phyloP scores from a whole-genome alignment of 2,329 filamentous ascomycete genomes.

The Aspergillus niger region DNA sequence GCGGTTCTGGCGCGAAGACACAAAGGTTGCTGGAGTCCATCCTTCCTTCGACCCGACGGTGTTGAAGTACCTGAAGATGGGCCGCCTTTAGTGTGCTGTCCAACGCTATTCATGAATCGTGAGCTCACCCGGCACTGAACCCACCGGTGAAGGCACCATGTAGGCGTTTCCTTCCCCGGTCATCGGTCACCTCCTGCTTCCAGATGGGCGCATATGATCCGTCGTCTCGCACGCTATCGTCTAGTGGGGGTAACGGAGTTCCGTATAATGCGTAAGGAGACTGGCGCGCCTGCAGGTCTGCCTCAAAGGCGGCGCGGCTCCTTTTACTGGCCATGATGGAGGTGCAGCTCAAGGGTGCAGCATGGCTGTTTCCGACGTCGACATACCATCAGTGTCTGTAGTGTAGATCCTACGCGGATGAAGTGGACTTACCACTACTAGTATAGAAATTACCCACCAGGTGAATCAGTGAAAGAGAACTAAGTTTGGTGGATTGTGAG shows the following conservation, averaged over 20 bases:
- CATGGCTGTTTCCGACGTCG: slow-evolving; percentile 6
- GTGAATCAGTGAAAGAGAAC: not conserved
- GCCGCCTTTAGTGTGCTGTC: slow-evolving; percentile 35
- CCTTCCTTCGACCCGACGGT: slow-evolving; percentile 98
- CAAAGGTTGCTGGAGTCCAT: slow-evolving; percentile 89
- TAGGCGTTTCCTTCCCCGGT: slow-evolving; percentile 82
- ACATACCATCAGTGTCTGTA: not conserved
- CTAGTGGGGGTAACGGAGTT: slow-evolving; percentile 77
- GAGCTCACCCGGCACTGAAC: slow-evolving; percentile 85
- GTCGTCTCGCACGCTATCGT: slow-evolving; percentile 78
- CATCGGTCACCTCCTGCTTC: slow-evolving; percentile 97
- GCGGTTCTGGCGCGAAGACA: slow-evolving; percentile 82
- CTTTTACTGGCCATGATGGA: slow-evolving; percentile 73
- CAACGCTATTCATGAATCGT: slow-evolving; percentile 31
- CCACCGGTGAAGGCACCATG: slow-evolving; percentile 97
- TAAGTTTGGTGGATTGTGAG: not conserved
- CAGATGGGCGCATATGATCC: slow-evolving; percentile 92
- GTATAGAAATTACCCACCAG: not conserved
- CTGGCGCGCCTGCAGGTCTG: slow-evolving; percentile 66
- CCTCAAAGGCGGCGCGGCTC: slow-evolving; percentile 75
- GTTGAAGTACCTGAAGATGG: slow-evolving; percentile 78
- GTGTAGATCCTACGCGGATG: not conserved
- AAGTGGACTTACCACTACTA: not conserved
- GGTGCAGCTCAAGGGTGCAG: not conserved
- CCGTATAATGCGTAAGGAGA: slow-evolving; percentile 79